Evolutionary conservation across 1,284 basidiomycete genomes (phyloP).

Genomic region (Trametes pubescens): DNA sequence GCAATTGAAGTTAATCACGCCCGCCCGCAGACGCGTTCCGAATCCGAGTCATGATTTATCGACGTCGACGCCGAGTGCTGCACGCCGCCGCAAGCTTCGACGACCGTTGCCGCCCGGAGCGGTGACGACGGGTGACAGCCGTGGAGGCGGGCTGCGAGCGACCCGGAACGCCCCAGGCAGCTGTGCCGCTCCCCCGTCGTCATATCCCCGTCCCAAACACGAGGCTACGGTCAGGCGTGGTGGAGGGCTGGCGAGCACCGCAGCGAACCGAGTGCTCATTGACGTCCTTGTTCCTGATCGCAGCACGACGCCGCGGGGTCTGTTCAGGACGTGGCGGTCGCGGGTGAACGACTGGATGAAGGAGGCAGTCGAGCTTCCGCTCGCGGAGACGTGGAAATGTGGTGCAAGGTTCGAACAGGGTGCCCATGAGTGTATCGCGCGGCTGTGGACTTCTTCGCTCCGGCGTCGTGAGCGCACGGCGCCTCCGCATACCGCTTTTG

Average conservation of each 20-base stretch:
- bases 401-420: constrained; percentile 13
- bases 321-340: constrained; percentile 6
- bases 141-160: constrained; percentile 27
- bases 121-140: constrained; percentile 30
- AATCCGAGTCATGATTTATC: too few species aligned
- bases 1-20: constrained; percentile 19
- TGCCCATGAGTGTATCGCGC: constrained; percentile 15
- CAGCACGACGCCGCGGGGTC: constrained; percentile 14
- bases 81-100: constrained; percentile 17
- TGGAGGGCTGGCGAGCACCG: constrained; percentile 4
- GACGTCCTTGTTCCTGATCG: constrained; percentile 15
- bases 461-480: not conserved
- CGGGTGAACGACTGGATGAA: constrained; percentile 1
- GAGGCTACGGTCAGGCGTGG: constrained; percentile 26
- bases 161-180: constrained; percentile 11
- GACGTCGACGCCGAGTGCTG: constrained; percentile 10
- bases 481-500: constrained; percentile 3
- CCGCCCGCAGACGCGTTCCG: constrained; percentile 8
- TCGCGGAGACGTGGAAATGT: constrained; percentile 1
- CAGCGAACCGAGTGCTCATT: constrained; percentile 15
- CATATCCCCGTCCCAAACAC: constrained; percentile 22
- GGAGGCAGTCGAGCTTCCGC: not conserved
- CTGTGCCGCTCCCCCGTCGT: constrained; percentile 25
- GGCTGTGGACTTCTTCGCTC: constrained; percentile 9
- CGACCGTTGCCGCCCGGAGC: constrained; percentile 18